Evolutionary conservation across 1,284 basidiomycete genomes (phyloP), one percentile per base, ranked within the genome.

Genomic region (Leccinum holopus): DNA sequence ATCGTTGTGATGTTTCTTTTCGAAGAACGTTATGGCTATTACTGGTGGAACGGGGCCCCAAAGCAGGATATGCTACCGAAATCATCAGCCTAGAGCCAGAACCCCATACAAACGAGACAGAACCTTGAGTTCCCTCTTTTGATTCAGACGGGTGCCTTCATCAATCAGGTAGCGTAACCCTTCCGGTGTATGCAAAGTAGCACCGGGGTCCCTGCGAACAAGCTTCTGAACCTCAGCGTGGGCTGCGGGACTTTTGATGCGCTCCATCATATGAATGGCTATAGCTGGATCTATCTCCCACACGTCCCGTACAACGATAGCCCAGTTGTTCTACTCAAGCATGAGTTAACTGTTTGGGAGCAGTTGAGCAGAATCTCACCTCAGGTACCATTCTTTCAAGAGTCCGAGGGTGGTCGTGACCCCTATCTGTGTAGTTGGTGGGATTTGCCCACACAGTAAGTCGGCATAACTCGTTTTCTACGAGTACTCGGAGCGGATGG

Each of bases 391-490:
- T 80, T 61, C 83, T 81, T 69, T 91, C 87, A n/a, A 81, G 77
- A n/a, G 76, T 77, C 9, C 81, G 78, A 33, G 82, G 67, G 57
- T 89, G 80, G 70, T 94, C 88, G 18, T 72, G 72, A 10, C 87
- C 91, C 65, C 90, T 85, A 68, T 84, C 87, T 3, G 81, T 70
- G 65, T 96, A 94, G 66, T 89, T 91, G 30, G 86, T 82, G 0
- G 95, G 94, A 75, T 99, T 98, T 56, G 83, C 82, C 97, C 97
- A 99, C 1, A 99, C 95, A 3, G 81, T 84, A 55, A 99, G 78
- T 12, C 95, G 84, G 69, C 84, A 87, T 52, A 97, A 87, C 74
- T 99, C 97, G 72, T 93, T 96, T 75, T 97, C 94, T 11, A 96
- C 86, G 12, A 99, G 81, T 4, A 97, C 78, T 56, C 90, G 84